Evolutionary conservation across 768 basidiomycete species (phyloP).

Genomic region (Leucosporidium scottii): DNA sequence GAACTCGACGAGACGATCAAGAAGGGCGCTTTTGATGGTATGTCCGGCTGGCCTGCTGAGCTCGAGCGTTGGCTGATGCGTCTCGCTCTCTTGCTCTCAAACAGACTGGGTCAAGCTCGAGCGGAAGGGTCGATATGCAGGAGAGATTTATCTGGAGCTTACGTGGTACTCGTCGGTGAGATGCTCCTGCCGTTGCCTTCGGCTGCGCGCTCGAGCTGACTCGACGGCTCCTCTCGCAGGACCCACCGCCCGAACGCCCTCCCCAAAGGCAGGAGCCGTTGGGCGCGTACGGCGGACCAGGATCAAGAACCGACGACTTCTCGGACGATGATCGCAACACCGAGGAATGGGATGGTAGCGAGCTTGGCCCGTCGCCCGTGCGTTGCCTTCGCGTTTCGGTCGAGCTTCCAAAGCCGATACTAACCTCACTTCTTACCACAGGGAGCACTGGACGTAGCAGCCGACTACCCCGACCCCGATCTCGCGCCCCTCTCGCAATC

Average conservation of each 20-base stretch:
- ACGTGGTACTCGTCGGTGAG: slow-evolving; percentile 65
- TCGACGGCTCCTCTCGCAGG: neutral
- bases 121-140: slow-evolving; percentile 69
- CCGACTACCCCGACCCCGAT: slow-evolving; percentile 31
- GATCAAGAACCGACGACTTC: slow-evolving; percentile 5
- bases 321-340: slow-evolving; percentile 4
- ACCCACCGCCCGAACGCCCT: neutral
- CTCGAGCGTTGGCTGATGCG: slow-evolving; percentile 39
- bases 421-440: neutral
- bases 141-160: slow-evolving; percentile 86
- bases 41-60: slow-evolving; percentile 38
- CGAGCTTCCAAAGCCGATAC: neutral
- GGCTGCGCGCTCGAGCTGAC: too few relatives aligned
- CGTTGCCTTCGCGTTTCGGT: neutral
- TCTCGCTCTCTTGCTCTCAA: slow-evolving; percentile 28
- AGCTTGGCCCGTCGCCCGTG: neutral
- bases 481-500: slow-evolving; percentile 20
- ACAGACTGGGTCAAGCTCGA: slow-evolving; percentile 89
- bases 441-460: slow-evolving; percentile 3
- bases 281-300: slow-evolving; percentile 17
- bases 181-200: neutral
- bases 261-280: neutral
- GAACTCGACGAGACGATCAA: slow-evolving; percentile 71
- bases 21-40: slow-evolving; percentile 87
- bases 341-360: slow-evolving; percentile 10